Conservation (phyloP, 345 rosid genomes). For the Sonneratia alba region DNA sequence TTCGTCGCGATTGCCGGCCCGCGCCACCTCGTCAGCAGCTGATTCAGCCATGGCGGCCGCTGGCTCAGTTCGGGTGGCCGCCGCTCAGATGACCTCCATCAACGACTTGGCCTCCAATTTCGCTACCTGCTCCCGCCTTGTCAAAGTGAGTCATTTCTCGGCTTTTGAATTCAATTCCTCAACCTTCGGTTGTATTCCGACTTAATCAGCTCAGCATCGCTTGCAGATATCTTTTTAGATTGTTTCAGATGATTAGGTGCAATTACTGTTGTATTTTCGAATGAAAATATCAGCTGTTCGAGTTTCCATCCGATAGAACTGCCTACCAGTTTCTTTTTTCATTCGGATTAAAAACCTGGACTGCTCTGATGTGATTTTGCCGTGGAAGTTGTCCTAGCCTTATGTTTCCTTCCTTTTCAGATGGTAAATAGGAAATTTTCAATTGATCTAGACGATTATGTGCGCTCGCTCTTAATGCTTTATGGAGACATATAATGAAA, state of each 20-base stretch:
- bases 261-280: not conserved
- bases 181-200: not conserved
- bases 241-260: not conserved
- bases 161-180: not conserved
- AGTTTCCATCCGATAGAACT: not conserved
- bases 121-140: constrained; percentile 84
- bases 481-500: not conserved
- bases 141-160: constrained; percentile 30
- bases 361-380: not conserved
- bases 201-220: not conserved
- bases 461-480: not conserved
- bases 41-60: constrained; percentile 39
- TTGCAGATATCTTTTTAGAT: not conserved
- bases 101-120: constrained; percentile 73
- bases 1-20: not conserved
- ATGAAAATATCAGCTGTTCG: not conserved
- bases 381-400: not conserved
- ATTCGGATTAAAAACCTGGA: not conserved
- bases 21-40: constrained; percentile 18
- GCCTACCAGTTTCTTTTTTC: not conserved
- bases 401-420: not conserved
- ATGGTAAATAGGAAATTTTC: not conserved
- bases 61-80: constrained; percentile 68
- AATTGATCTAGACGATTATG: not conserved
- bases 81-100: constrained; percentile 93